A percentile compares a stretch with the other conserved stretches of the same genome.
Conservation (phyloP, 495 filamentous ascomycete species). For the Beverwykella pulmonaria region DNA sequence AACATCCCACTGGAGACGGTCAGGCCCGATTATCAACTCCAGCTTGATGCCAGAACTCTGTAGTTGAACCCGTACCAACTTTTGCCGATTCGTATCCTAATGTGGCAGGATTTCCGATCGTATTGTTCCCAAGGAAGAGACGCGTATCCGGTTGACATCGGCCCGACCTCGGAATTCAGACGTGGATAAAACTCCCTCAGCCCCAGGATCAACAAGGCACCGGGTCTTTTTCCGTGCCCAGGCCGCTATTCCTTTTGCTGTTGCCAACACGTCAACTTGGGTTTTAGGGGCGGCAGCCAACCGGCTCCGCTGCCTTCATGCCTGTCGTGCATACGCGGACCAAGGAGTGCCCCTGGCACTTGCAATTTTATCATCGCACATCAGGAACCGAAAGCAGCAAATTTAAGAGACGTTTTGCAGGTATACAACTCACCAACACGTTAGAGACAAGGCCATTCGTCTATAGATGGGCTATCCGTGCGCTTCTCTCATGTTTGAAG, state of each 20-base stretch:
- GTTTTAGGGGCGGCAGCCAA: background rate
- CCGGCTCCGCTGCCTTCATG: background rate
- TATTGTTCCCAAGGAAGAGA: background rate
- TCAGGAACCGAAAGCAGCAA: background rate
- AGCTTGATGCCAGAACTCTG: no score
- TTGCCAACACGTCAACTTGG: background rate
- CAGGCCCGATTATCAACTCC: no score
- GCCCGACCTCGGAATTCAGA: background rate
- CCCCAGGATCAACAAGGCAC: background rate
- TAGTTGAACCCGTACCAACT: no score
- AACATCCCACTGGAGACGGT: no score
- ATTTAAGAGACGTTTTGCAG: background rate
- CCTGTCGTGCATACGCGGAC: background rate
- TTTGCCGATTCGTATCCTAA: no score
- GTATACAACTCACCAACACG: background rate
- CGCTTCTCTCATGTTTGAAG: background rate
- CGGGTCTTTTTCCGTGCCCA: background rate
- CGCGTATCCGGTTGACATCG: background rate
- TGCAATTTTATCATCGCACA: background rate
- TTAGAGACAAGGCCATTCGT: no score
- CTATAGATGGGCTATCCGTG: no score
- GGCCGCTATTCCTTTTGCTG: background rate
- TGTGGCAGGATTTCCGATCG: background rate
- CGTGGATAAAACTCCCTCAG: background rate
- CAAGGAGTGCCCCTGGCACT: background rate